Evolutionary conservation across 257 asterid genomes (phyloP), one percentile per base, ranked within the genome.

Genomic region (Solanum bukasovii): DNA sequence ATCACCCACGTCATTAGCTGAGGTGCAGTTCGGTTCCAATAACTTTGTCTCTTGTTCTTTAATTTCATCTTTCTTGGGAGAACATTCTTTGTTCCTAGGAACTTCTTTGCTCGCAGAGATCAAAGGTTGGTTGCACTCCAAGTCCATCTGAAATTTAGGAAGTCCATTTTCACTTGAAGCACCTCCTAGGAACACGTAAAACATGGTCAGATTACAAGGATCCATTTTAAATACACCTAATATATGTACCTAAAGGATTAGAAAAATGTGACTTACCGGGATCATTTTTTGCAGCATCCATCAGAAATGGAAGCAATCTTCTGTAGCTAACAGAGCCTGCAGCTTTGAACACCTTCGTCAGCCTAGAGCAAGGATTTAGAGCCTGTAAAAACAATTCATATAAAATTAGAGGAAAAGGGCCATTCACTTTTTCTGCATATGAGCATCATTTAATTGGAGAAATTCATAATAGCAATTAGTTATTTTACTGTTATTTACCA

Each of bases 251-350:
- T 59, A 88, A 90, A 42, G 65, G 40, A 9, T 35, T 29, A 33
- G 8, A 27, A 59, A 68, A 40, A 56, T 29, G 77, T 25, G n/a
- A 91, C 89, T 88, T 88, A 92, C 92, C 73, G 3, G 92, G 44
- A 89, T 87, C 90, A 49, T 87, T 44, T 46, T 91, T 92, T 25
- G 95, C 94, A 87, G 92, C 93, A 86, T 93, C 94, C 92, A 92
- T 92, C 91, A 96, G 95, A 91, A 88, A 93, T 7, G 99, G 99
- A 81, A 95, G 96, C 88, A 95, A 77, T 89, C 96, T 92, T 91
- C 94, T 93, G 91, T 94, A 95, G 92, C 98, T 93, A 88, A 92
- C 89, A 35, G 98, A 94, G 89, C 92, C 88, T 85, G 93, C 88
- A 86, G 94, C 85, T 88, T 92, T 93, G 87, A 92, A 92, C 88